Evolutionary conservation across 2,329 filamentous ascomycete species (phyloP).

Genomic region (Ophidiomyces ophidiicola): DNA sequence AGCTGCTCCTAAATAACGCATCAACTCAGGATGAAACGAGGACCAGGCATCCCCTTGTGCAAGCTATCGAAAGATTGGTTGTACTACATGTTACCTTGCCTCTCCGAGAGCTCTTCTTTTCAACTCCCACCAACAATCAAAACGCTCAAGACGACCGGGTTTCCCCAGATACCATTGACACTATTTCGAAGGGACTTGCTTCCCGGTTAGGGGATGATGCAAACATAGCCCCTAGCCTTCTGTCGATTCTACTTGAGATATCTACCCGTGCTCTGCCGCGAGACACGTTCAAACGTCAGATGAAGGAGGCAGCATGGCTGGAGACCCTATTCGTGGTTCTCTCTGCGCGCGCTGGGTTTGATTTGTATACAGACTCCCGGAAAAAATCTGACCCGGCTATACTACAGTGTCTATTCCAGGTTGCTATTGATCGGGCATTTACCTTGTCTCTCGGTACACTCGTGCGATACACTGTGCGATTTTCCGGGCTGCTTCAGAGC

Average conservation of each 20-base stretch:
- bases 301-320: conserved; percentile 39
- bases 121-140: conserved; percentile 21
- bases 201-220: conserved; percentile 24
- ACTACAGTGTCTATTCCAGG: conserved; percentile 29
- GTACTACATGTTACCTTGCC: conserved; percentile 34
- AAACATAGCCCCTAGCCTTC: conserved; percentile 21
- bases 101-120: conserved; percentile 28
- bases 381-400: conserved; percentile 18
- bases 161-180: conserved; percentile 26
- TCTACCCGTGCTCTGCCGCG: conserved; percentile 36
- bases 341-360: conserved; percentile 28
- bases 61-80: conserved; percentile 26
- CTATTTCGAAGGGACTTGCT: conserved; percentile 27
- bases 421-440: conserved; percentile 29
- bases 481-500: conserved; percentile 30
- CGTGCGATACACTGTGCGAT: conserved; percentile 28
- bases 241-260: conserved; percentile 35
- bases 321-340: conserved; percentile 38
- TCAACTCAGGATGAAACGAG: not conserved
- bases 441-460: conserved; percentile 31
- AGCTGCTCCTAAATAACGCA: conserved; percentile 5
- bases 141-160: conserved; percentile 25
- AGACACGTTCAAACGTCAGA: conserved; percentile 33
- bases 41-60: conserved; percentile 5
- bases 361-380: conserved; percentile 21